Evolutionary conservation across 176 grass and related monocot species (phyloP).

Genomic region (Eremochloa ophiuroides): DNA sequence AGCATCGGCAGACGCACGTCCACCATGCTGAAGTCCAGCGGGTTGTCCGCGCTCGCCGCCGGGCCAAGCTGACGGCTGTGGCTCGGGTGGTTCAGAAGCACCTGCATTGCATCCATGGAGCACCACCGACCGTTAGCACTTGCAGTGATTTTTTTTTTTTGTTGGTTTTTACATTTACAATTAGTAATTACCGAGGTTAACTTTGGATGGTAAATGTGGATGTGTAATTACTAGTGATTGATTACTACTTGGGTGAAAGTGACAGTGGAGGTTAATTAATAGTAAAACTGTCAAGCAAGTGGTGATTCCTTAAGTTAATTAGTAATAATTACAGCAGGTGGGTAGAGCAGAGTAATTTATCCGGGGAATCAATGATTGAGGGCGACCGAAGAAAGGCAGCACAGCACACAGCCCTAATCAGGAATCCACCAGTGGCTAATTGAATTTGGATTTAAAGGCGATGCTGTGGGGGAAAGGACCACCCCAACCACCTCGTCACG

Average conservation of each 20-base stretch:
- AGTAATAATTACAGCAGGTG: not conserved
- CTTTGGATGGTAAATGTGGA: not conserved
- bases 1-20: constrained; percentile 65
- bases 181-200: not conserved
- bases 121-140: not conserved
- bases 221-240: not conserved
- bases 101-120: constrained; percentile 24
- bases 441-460: constrained; percentile 15
- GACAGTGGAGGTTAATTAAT: not conserved
- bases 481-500: constrained; percentile 38
- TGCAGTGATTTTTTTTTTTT: not conserved
- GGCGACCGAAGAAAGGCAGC: not conserved
- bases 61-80: constrained; percentile 32
- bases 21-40: constrained; percentile 53
- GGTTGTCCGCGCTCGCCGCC: constrained; percentile 47
- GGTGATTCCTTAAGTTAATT: not conserved
- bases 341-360: not conserved
- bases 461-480: constrained; percentile 17
- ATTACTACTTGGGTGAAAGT: not conserved
- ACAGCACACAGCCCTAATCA: not conserved
- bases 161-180: not conserved
- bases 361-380: constrained; percentile 3
- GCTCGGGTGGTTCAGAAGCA: constrained; percentile 59
- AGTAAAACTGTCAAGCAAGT: not conserved
- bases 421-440: not conserved